A percentile compares a stretch with the other conserved stretches of the same genome.
phyloP scores from a whole-genome alignment of 2,329 filamentous ascomycete species.

The Sphaerostilbella broomeana region DNA sequence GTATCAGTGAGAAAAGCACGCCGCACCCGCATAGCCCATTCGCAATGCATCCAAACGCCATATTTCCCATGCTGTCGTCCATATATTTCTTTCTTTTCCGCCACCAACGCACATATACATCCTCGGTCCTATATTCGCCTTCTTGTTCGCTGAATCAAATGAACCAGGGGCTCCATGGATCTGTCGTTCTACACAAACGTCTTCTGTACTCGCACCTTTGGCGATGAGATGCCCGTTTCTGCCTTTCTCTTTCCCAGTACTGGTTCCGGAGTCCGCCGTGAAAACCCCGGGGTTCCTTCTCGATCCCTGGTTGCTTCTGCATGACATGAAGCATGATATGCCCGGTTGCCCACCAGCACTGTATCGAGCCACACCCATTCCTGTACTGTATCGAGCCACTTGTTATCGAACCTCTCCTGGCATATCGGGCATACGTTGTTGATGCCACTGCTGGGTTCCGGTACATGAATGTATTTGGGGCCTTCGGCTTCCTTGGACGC shows the following conservation, averaged over 20 bases:
- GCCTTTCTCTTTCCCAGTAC: constrained; percentile 70
- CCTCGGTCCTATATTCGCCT: too few relatives aligned
- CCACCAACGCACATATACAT: background rate
- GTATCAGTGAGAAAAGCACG: too few relatives aligned
- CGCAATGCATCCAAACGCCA: constrained; percentile 12
- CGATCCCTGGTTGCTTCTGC: constrained; percentile 69
- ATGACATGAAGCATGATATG: constrained; percentile 88
- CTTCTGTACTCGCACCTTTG: constrained; percentile 32
- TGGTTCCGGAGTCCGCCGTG: constrained; percentile 54
- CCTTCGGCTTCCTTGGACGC: constrained; percentile 32
- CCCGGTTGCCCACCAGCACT: constrained; percentile 65
- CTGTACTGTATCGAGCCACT: constrained; percentile 86
- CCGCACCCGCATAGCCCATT: constrained; percentile 1
- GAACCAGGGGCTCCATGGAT: too few relatives aligned
- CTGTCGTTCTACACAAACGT: constrained; percentile 23
- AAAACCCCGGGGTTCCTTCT: constrained; percentile 35
- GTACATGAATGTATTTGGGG: constrained; percentile 73
- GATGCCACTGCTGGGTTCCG: constrained; percentile 65
- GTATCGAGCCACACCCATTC: constrained; percentile 98
- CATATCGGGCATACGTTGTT: constrained; percentile 87
- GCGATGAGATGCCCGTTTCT: constrained; percentile 46
- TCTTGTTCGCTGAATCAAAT: too few relatives aligned
- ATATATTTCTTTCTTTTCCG: background rate
- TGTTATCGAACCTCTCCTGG: constrained; percentile 88
- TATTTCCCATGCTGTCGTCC: too few relatives aligned